Evolutionary conservation across 768 basidiomycete species (phyloP).

Genomic region (Russula earlei): DNA sequence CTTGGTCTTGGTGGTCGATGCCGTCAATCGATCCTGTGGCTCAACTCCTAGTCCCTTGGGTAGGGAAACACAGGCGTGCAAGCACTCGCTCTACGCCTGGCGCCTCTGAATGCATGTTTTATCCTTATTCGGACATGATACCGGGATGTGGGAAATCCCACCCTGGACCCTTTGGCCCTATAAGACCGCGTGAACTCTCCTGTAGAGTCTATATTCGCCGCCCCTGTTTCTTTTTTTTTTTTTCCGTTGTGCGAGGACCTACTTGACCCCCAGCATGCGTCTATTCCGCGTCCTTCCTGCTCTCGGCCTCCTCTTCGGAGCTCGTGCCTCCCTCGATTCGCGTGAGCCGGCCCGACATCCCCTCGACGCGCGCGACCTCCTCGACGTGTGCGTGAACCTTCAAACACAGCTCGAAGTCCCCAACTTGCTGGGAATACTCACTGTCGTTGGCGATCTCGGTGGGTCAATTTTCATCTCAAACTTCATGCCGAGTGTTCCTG

Average conservation of each 20-base stretch:
- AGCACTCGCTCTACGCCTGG: background rate
- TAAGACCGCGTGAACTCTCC: background rate
- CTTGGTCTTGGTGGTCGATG: background rate
- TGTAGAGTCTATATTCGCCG: background rate
- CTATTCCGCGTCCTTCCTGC: background rate
- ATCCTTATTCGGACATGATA: background rate
- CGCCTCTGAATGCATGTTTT: background rate
- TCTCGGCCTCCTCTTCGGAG: constrained; percentile 1
- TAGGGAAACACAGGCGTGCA: background rate
- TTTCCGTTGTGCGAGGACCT: background rate
- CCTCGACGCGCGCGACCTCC: constrained; percentile 6
- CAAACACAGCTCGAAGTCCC: constrained; percentile 27
- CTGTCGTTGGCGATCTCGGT: constrained; percentile 25
- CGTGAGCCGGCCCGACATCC: background rate
- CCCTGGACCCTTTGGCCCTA: background rate
- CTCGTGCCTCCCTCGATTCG: constrained; percentile 2
- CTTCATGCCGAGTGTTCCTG: background rate
- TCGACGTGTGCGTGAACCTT: constrained; percentile 37
- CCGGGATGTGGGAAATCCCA: background rate
- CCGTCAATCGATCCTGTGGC: background rate
- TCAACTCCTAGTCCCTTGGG: background rate
- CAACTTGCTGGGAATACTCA: constrained; percentile 20
- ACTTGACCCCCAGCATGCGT: background rate
- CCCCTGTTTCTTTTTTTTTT: background rate
- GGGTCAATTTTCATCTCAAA: constrained; percentile 17